Evolutionary conservation across 2,329 filamentous ascomycete genomes (phyloP), one percentile per base, ranked within the genome.

Genomic region (Sordariomycetes sp.): DNA sequence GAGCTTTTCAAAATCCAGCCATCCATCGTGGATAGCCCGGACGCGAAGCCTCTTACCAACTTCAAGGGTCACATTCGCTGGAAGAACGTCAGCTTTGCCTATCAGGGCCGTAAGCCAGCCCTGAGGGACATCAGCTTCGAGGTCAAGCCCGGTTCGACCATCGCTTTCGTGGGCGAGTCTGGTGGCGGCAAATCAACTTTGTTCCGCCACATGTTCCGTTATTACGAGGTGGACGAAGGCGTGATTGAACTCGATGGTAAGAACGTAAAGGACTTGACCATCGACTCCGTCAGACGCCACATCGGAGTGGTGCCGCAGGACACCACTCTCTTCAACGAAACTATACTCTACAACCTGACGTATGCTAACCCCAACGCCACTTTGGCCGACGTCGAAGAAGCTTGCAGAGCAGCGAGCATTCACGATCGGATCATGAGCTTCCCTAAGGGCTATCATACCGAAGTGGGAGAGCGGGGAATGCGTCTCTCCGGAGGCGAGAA

Each of bases 231-330:
- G 35, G 70, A 79, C 34, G 72, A 77, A 33, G 92, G 92, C 23
- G 77, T 69, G 49, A 94, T 96, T 37, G 75, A 82, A 50, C 68
- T 98, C 35, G 92, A 96, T 51, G 86, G 82, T 7, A 74, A 79
- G 39, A 78, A 95, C 51, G 84, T 95, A 32, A 78, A 84, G 54
- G 79, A 87, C 44, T 64, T 94, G 39, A 94, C 86, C 2, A 95
- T 96, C 47, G 86, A 95, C 58, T 94, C 87, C n/a, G 70, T 98
- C 36, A 79, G 92, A 45, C 74, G 75, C 39, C 82, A 88, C 53
- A 95, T 98, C 49, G 92, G 92, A 17, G 90, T 98, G 28, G 92
- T 98, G 6, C 92, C 92, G 2, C 92, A 98, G 57, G 92, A 98
- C 49, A 95, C 90, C 5, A 84, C 94, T 6, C 68, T 95, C 29